These are phyloP conservation scores for Raffaelea albimanens DNA, from an alignment of 2,329 filamentous ascomycete genomes.

Conservation along the genomic window DNA sequence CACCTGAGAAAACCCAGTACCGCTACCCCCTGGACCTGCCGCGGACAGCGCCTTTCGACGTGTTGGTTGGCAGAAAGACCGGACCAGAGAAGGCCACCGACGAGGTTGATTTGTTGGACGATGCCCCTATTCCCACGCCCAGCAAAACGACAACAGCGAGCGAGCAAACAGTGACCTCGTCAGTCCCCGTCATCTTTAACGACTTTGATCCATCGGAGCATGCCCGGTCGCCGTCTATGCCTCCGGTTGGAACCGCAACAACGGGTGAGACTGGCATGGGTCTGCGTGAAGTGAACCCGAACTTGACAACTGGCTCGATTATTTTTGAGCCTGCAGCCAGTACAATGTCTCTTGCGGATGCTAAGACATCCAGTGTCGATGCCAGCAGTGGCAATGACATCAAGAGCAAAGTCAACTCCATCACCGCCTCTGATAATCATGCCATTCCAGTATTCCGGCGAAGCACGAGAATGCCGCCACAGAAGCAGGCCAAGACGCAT, in stretches of 20 bases:
- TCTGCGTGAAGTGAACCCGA: slow-evolving; percentile 47
- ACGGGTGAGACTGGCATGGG: slow-evolving; percentile 28
- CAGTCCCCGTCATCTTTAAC: slow-evolving; percentile 15
- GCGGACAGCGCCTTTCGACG: slow-evolving; percentile 49
- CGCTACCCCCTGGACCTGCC: slow-evolving; percentile 72
- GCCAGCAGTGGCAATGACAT: slow-evolving; percentile 14
- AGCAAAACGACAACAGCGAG: not conserved
- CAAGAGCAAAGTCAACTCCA: slow-evolving; percentile 9
- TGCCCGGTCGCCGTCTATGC: slow-evolving; percentile 10
- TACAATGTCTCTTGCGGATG: no score
- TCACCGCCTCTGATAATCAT: slow-evolving; percentile 17
- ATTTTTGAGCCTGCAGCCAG: slow-evolving; percentile 34
- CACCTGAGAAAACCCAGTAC: slow-evolving; percentile 74
- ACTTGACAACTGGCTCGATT: slow-evolving; percentile 25
- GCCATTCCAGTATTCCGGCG: slow-evolving; percentile 40
- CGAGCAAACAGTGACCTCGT: not conserved
- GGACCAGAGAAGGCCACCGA: not conserved
- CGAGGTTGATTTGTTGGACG: not conserved
- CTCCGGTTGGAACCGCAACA: slow-evolving; percentile 1
- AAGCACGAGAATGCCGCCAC: slow-evolving; percentile 20
- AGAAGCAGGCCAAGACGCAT: slow-evolving; percentile 22
- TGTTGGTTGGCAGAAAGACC: slow-evolving; percentile 26
- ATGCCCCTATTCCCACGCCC: not conserved
- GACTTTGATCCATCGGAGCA: slow-evolving; percentile 13
- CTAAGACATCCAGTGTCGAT: slow-evolving; percentile 18